Evolutionary conservation across 2,329 filamentous ascomycete genomes (phyloP), one percentile per base, ranked within the genome.

Genomic region (Fusarium virguliforme): DNA sequence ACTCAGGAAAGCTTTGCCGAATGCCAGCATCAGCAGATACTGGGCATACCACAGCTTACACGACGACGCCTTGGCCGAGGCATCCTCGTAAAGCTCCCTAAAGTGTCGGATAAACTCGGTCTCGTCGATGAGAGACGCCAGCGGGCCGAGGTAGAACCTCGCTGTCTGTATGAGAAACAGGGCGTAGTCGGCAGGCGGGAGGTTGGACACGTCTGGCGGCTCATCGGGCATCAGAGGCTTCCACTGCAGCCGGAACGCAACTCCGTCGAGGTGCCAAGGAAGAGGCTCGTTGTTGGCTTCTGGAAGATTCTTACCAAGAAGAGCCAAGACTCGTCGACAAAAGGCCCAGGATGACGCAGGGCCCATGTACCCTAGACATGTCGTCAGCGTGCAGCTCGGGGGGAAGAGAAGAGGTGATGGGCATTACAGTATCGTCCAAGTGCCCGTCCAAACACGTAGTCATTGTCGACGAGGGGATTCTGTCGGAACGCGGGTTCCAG

Each of bases 21-120:
- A 80, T 2, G 79, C 79, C 13, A 80, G 68, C 43, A 80, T 73
- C 1, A 80, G 59, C 0, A 80, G 55, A 15, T 79, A 80, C 18
- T 80, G 74, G 0, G 79, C 77, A 50, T 79, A 80, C 79, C 79
- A 80, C 1, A 77, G 46, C 22, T 50, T 74, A 3, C 67, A 73
- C 1, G 53, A 37, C 0, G 60, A 46, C 0, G 73, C 70, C 26
- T 75, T 76, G 0, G 64, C 60, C 0, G 74, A 50, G 0, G 74
- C 69, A 64, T 76, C 71, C 13, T 72, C 64, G 6, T 76, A 76
- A 0, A 76, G 51, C 35, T 76, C 73, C 8, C 67, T 63, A 2
- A 76, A 69, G 1, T 76, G 62, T 0, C 64, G 64, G 0, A 68
- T 58, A 46, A 76, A 76, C 4, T 65, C 62, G 0, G 56, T 30